A percentile compares a stretch with the other conserved stretches of the same genome.
These are phyloP conservation scores for Hyphodiscus hymeniophilus DNA, from an alignment of 495 filamentous ascomycete genomes.

Conservation along the genomic window DNA sequence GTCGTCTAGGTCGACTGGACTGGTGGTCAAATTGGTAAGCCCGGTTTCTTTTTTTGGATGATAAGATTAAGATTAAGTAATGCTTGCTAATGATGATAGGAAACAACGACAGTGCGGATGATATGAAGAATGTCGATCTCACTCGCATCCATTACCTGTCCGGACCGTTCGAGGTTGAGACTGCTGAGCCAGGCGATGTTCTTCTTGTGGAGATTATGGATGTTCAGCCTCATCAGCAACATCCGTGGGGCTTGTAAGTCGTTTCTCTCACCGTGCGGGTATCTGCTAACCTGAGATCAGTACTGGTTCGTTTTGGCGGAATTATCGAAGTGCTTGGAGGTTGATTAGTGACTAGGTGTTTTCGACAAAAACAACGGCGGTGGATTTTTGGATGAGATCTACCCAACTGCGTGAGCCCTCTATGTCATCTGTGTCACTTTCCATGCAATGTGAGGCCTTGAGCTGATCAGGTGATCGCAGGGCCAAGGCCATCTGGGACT, in stretches of 20 bases:
- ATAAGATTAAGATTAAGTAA: neutral
- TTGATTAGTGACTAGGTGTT: slow-evolving; percentile 40
- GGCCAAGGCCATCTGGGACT: slow-evolving; percentile 97
- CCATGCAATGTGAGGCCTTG: too few relatives aligned
- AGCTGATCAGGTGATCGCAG: slow-evolving; percentile 26
- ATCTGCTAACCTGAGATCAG: neutral
- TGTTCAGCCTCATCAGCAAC: slow-evolving; percentile 80
- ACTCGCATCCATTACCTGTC: slow-evolving; percentile 81
- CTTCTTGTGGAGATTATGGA: slow-evolving; percentile 92
- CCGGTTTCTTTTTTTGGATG: neutral
- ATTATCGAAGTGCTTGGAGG: neutral
- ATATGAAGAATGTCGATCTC: slow-evolving; percentile 78
- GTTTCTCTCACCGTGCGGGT: too few relatives aligned
- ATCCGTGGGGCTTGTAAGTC: slow-evolving; percentile 52
- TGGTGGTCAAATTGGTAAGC: slow-evolving; percentile 67
- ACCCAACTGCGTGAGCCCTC: slow-evolving; percentile 69
- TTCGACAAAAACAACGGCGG: slow-evolving; percentile 82
- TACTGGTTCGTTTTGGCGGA: slow-evolving; percentile 8
- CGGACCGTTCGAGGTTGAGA: slow-evolving; percentile 85
- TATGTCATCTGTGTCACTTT: neutral
- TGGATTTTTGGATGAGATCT: slow-evolving; percentile 85
- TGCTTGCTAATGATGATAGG: slow-evolving; percentile 15
- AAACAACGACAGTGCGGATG: slow-evolving; percentile 86
- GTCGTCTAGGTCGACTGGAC: slow-evolving; percentile 59
- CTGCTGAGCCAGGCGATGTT: slow-evolving; percentile 79